Evolutionary conservation across 441 rosid species (phyloP), one percentile per base, ranked within the genome.

Genomic region (Hura crepitans): DNA sequence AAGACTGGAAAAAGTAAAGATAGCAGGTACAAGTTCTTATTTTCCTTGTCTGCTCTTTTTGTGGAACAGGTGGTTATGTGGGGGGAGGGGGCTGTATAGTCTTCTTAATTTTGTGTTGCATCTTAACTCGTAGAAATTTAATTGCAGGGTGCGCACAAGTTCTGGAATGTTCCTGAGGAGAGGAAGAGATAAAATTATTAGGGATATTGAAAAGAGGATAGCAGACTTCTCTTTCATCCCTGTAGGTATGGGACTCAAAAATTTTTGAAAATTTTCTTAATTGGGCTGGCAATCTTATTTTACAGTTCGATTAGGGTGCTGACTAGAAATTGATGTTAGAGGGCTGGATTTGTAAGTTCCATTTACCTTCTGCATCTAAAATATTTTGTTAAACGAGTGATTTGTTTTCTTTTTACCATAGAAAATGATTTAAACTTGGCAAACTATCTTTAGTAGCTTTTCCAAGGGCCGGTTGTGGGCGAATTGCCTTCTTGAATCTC

Each of bases 221-320:
- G 97, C 99, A 5, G 94, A 92, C 31, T 94, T 86, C 79, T 76
- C 93, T 53, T 89, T 87, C 66, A 83, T 92, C 77, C 99, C 97
- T 62, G 83, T 73, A 79, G 96, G 99, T 87, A 78, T 68, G 90
- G 20, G 43, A 65, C 33, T 64, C 27, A 53, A 57, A 69, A 35
- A 50, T 69, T 11, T n/a, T 27, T 5, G 39, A 3, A 18, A 20
- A 6, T 14, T 47, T 18, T 27, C 27, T 39, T 23, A 9, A 43
- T 64, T 63, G 43, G 58, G 22, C 17, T 70, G 37, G 25, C 13
- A 14, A 62, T 6, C 53, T 23, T 47, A 35, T 14, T 42, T 46
- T 63, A 27, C 23, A 55, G 33, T 53, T 50, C 57, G 27, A 25
- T 13, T 8, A 25, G 27, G 10, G 23, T 27, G 35, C 47, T 54